Base-by-base conservation (phyloP, 2,329 filamentous ascomycete species). In the Verticillium klebahnii region DNA sequence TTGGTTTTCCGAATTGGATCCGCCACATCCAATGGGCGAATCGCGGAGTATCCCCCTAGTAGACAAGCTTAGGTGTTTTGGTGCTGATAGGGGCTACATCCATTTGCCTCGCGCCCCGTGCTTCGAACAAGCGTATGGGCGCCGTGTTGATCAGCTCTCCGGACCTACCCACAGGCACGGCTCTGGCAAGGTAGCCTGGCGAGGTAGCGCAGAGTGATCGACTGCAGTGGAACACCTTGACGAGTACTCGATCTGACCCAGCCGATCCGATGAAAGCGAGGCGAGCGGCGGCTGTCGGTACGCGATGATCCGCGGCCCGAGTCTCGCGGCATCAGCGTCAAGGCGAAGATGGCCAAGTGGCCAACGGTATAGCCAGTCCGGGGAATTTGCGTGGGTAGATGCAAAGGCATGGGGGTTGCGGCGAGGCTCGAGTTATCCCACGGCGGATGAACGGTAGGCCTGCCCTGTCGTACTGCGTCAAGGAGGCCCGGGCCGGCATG, bases 361-460 rank as follows among this genome's bases (percentile, higher is more conserved):
- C 45, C 19, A 14, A 29, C 19, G 45, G 19, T 52, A n/a, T 3
- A 52, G n/a, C 17, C 45, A 23, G 19, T 19, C 23, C 57, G 57
- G 57, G 32, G 39, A 58, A 58, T 58, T 58, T 58, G 57, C 39
- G 57, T 32, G 57, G 57, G 57, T 50, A 19, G 57, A 12, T 56
- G 34, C 19, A 29, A 23, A 52, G 17, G 8, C 19, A 12, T 52
- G 45, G 9, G 19, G 19, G 23, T n/a, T 23, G 19, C 39, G 45
- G 45, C 45, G 19, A 23, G n/a, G 11, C 23, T 11, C 2, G 11
- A 11, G 12, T 12, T 11, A 19, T 11, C 45, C 45, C 45, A 25
- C 19, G 45, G 12, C 45, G 45, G 45, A 52, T 52, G 45, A 19
- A 29, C 45, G 45, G 45, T 52, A n/a, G 45, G 45, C 45, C 23